Conservation (phyloP, 2,329 filamentous ascomycete genomes). For the Elsinoe fawcettii region DNA sequence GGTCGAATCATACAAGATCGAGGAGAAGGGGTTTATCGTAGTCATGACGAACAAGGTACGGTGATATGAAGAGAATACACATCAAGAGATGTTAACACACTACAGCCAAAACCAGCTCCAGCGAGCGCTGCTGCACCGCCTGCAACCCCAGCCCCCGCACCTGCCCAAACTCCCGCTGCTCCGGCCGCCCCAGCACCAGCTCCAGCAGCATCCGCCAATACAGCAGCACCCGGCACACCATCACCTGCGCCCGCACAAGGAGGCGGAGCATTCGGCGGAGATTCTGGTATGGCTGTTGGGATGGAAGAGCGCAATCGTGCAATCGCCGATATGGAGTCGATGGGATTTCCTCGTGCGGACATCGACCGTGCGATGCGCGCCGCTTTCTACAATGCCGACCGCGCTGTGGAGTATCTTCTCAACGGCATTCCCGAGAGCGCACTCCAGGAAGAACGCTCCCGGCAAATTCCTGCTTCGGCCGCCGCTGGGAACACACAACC, state of each 20-base stretch:
- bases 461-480: slow-evolving; percentile 28
- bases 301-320: slow-evolving; percentile 65
- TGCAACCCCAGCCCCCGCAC: slow-evolving; percentile 47
- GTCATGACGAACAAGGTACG: slow-evolving; percentile 94
- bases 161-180: slow-evolving; percentile 44
- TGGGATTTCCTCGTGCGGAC: slow-evolving; percentile 85
- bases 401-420: slow-evolving; percentile 91
- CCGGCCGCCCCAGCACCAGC: slow-evolving; percentile 52
- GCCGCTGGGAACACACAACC: slow-evolving; percentile 34
- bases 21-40: slow-evolving; percentile 98
- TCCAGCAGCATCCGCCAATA: slow-evolving; percentile 41
- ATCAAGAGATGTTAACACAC: slow-evolving; percentile 21
- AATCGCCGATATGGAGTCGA: slow-evolving; percentile 88
- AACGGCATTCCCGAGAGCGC: slow-evolving; percentile 85
- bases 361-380: slow-evolving; percentile 94
- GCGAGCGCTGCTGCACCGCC: slow-evolving; percentile 44
- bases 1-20: slow-evolving; percentile 93
- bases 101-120: slow-evolving; percentile 61
- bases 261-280: slow-evolving; percentile 52
- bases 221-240: slow-evolving; percentile 44
- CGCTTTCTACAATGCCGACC: slow-evolving; percentile 93
- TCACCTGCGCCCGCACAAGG: slow-evolving; percentile 38
- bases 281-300: slow-evolving; percentile 80
- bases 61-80: neutral
- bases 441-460: slow-evolving; percentile 59